phyloP scores from a whole-genome alignment of 495 filamentous ascomycete species.

The Penicillium flavigenum region DNA sequence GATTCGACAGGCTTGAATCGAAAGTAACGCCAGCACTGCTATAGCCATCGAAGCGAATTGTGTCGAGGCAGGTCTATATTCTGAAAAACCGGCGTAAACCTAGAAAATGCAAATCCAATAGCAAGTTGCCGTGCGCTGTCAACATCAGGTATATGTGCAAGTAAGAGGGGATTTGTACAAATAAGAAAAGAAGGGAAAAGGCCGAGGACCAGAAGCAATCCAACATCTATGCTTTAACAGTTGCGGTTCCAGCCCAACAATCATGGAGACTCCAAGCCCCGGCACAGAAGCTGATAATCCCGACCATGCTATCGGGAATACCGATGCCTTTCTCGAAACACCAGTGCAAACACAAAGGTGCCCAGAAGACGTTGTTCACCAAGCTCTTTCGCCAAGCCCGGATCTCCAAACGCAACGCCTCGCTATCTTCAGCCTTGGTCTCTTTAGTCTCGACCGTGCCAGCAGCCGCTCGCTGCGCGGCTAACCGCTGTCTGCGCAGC shows the following conservation, averaged over 20 bases:
- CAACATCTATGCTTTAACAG: constrained; percentile 22
- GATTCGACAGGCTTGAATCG: not conserved
- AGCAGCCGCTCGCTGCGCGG: constrained; percentile 19
- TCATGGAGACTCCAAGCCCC: constrained; percentile 43
- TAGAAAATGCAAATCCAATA: constrained; percentile 5
- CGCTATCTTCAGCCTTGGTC: constrained; percentile 39
- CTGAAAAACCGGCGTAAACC: not conserved
- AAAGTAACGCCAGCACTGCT: not conserved
- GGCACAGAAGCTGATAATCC: constrained; percentile 63
- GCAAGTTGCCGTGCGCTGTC: not conserved
- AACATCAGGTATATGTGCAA: constrained; percentile 14
- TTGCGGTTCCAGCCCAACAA: constrained; percentile 39
- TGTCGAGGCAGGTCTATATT: not conserved
- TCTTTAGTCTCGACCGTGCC: constrained; percentile 22
- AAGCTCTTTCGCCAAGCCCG: constrained; percentile 47
- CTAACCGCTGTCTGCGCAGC: constrained; percentile 32
- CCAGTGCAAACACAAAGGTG: constrained; percentile 75
- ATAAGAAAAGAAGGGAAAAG: constrained; percentile 4
- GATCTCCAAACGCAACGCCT: constrained; percentile 41
- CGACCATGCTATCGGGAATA: constrained; percentile 62
- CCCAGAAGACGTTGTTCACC: constrained; percentile 55
- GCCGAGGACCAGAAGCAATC: not conserved
- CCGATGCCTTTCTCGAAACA: constrained; percentile 72
- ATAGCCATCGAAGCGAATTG: not conserved
- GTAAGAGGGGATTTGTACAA: constrained; percentile 16